These are phyloP conservation scores for Asterionellopsis glacialis DNA, from an alignment of 108 stramenopile species.

Conservation along the genomic window DNA sequence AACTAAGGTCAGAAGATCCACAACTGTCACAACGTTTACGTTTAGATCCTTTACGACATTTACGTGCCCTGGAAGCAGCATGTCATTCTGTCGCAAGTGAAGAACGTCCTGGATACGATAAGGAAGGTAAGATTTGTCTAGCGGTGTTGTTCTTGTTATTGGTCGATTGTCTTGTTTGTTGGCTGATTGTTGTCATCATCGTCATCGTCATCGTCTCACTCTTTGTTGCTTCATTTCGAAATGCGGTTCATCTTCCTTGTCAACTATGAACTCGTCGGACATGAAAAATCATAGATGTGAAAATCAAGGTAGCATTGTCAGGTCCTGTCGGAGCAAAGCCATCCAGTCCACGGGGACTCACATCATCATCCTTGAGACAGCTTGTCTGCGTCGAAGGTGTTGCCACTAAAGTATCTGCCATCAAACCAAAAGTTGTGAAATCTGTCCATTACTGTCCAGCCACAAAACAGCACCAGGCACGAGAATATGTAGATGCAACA, in stretches of 20 bases:
- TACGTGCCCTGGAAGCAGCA: slow-evolving; percentile 74
- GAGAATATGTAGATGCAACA: slow-evolving; percentile 94
- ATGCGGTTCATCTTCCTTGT: background rate
- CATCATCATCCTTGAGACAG: slow-evolving; percentile 53
- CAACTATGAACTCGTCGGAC: background rate
- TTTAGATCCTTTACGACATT: slow-evolving; percentile 68
- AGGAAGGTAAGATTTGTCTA: slow-evolving; percentile 19
- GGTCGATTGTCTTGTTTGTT: background rate
- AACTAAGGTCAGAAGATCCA: slow-evolving; percentile 61
- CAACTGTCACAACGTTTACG: slow-evolving; percentile 45
- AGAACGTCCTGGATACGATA: slow-evolving; percentile 73
- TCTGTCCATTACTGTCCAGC: slow-evolving; percentile 96
- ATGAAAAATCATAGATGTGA: slow-evolving; percentile 12
- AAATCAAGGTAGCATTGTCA: slow-evolving; percentile 65
- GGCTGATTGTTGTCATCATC: background rate
- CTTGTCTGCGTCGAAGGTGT: slow-evolving; percentile 98
- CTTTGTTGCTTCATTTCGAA: too few relatives aligned
- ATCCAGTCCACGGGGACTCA: slow-evolving; percentile 65
- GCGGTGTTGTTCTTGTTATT: background rate
- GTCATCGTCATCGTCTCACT: too few relatives aligned
- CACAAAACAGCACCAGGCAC: slow-evolving; percentile 68
- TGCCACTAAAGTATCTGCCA: slow-evolving; percentile 91
- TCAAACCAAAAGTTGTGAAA: slow-evolving; percentile 96
- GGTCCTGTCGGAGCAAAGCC: slow-evolving; percentile 65
- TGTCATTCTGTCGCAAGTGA: slow-evolving; percentile 70